Evolutionary conservation across 805 yeast genomes (phyloP).

Genomic region (Nakazawaea peltata): DNA sequence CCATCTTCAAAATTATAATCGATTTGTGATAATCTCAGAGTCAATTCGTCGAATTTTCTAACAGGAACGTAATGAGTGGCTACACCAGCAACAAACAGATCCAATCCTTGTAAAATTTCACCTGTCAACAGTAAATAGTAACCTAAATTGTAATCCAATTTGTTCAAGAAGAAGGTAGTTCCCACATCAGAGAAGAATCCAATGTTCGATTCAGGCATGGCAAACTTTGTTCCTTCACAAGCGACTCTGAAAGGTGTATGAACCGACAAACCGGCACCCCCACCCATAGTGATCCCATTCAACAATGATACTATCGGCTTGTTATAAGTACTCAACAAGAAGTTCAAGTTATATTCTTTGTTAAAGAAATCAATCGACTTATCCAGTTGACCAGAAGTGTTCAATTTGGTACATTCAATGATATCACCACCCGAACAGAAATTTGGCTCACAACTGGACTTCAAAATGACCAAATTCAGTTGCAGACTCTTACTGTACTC

Average conservation of each 20-base stretch:
- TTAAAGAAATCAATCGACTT: constrained; percentile 63
- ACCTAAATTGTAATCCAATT: constrained; percentile 76
- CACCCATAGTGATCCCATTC: constrained; percentile 97
- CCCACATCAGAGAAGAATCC: constrained; percentile 98
- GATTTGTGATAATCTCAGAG: constrained; percentile 57
- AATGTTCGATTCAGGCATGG: constrained; percentile 98
- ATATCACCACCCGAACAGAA: constrained; percentile 98
- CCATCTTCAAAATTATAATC: constrained; percentile 18
- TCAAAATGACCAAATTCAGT: constrained; percentile 59
- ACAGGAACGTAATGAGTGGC: constrained; percentile 87
- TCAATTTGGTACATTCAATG: constrained; percentile 62
- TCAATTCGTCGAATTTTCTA: constrained; percentile 52
- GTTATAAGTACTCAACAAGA: constrained; percentile 67
- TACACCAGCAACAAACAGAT: constrained; percentile 74
- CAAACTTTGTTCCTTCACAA: constrained; percentile 84
- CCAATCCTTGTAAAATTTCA: constrained; percentile 65
- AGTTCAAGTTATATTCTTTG: constrained; percentile 75
- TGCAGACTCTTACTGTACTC: constrained; percentile 69
- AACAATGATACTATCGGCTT: constrained; percentile 83
- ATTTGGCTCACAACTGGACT: constrained; percentile 58
- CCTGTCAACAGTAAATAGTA: constrained; percentile 85
- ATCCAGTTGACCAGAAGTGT: constrained; percentile 34
- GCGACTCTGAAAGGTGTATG: constrained; percentile 92
- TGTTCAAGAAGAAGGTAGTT: constrained; percentile 80
- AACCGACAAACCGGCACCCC: constrained; percentile 88